phyloP scores from a whole-genome alignment of 768 basidiomycete genomes.

The Tephrocybe sp. region DNA sequence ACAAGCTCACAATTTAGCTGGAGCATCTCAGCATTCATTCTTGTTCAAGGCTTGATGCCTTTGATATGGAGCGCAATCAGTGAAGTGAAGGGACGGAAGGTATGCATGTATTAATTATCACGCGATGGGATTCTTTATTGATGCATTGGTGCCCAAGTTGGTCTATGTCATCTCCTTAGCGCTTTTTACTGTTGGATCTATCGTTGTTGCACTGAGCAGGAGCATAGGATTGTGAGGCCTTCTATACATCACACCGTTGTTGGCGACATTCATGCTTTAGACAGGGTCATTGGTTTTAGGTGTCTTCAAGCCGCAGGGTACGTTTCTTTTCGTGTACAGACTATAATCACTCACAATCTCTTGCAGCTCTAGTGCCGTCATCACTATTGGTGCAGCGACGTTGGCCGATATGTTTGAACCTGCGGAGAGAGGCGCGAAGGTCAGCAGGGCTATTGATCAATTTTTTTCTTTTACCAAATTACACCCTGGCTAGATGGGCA shows the following conservation, averaged over 20 bases:
- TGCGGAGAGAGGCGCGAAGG: conserved; percentile 68
- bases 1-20: conserved; percentile 62
- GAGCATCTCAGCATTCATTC: conserved; percentile 70
- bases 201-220: conserved; percentile 55
- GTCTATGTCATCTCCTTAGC: conserved; percentile 55
- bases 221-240: conserved; percentile 46
- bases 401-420: conserved; percentile 80
- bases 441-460: conserved; percentile 5
- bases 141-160: too few relatives aligned
- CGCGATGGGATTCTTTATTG: too few relatives aligned
- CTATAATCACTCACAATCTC: not conserved
- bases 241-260: not conserved
- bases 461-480: too few relatives aligned
- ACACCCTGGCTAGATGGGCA: conserved; percentile 78
- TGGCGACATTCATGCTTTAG: not conserved
- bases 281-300: conserved; percentile 66
- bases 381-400: conserved; percentile 71
- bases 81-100: conserved; percentile 78
- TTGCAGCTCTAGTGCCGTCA: conserved; percentile 20
- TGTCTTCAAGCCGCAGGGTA: conserved; percentile 68
- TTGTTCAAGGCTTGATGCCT: conserved; percentile 69
- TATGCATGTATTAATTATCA: conserved; percentile 34
- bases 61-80: conserved; percentile 68
- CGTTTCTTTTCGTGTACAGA: conserved; percentile 12
- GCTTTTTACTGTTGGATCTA: conserved; percentile 55